Evolutionary conservation across 1,284 basidiomycete species (phyloP).

Genomic region (Naganishia sp.): DNA sequence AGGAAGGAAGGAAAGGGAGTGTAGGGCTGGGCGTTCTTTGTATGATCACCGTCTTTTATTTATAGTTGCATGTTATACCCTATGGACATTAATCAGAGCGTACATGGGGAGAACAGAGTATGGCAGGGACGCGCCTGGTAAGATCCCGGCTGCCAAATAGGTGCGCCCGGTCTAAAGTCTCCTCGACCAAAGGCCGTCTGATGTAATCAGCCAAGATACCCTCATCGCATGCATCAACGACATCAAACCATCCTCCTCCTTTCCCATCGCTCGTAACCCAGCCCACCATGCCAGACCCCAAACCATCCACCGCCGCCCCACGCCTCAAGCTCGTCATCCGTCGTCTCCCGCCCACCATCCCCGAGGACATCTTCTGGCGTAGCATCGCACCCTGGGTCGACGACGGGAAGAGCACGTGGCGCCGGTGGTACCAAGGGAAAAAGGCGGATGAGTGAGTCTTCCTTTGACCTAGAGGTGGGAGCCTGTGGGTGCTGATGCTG

Average conservation of each 20-base stretch:
- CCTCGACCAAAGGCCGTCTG: no score
- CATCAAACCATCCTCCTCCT: no score
- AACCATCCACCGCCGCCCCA: slow-evolving; percentile 33
- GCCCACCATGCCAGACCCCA: slow-evolving; percentile 21
- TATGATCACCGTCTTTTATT: no score
- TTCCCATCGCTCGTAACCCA: neutral
- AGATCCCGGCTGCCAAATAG: no score
- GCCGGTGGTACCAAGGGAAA: slow-evolving; percentile 68
- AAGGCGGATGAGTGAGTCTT: slow-evolving; percentile 66
- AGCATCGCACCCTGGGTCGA: slow-evolving; percentile 78
- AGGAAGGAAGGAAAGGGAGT: no score
- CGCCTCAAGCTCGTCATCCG: slow-evolving; percentile 87
- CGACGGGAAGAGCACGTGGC: slow-evolving; percentile 68
- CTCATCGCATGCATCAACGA: no score
- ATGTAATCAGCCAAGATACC: no score
- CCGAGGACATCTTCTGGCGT: slow-evolving; percentile 90
- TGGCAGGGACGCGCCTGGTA: no score
- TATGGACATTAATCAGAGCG: neutral
- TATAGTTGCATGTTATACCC: neutral
- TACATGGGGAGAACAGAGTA: no score
- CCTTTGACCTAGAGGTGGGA: neutral
- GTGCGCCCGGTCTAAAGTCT: neutral
- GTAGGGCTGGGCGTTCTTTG: no score
- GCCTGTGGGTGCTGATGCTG: slow-evolving; percentile 54
- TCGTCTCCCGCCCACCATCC: slow-evolving; percentile 84